A percentile compares a stretch with the other conserved stretches of the same genome.
phyloP scores from a whole-genome alignment of 179 eudicot genomes.

The Silene noctiflora region DNA sequence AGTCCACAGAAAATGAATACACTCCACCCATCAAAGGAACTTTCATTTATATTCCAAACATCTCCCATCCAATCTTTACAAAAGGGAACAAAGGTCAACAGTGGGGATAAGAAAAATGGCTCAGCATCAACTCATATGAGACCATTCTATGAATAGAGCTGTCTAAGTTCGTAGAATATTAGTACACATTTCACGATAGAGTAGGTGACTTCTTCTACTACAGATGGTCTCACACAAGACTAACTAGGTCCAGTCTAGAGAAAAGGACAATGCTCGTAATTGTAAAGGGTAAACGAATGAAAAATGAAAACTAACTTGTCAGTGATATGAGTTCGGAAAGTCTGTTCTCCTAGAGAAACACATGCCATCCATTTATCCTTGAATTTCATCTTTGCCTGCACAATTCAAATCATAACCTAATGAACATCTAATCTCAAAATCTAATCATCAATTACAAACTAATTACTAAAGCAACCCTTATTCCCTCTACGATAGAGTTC shows the following conservation, averaged over 20 bases:
- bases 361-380: slow-evolving; percentile 95
- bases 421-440: neutral
- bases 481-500: neutral
- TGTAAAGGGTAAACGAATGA: neutral
- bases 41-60: neutral
- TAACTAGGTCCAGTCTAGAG: too few species aligned
- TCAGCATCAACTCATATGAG: neutral
- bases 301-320: slow-evolving; percentile 53
- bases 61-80: slow-evolving; percentile 1
- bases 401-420: slow-evolving; percentile 6
- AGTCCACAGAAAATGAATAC: neutral
- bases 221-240: too few species aligned
- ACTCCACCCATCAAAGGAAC: neutral
- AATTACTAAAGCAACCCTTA: neutral
- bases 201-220: too few species aligned
- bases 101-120: neutral
- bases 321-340: slow-evolving; percentile 72
- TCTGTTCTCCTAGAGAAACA: slow-evolving; percentile 87
- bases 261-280: neutral
- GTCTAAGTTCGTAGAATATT: too few species aligned
- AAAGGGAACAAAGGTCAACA: neutral
- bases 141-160: too few species aligned
- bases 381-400: slow-evolving; percentile 88
- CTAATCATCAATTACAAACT: neutral
- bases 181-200: too few species aligned